Conservation (phyloP, 2,329 filamentous ascomycete species). For the Diaporthe longicolla region DNA sequence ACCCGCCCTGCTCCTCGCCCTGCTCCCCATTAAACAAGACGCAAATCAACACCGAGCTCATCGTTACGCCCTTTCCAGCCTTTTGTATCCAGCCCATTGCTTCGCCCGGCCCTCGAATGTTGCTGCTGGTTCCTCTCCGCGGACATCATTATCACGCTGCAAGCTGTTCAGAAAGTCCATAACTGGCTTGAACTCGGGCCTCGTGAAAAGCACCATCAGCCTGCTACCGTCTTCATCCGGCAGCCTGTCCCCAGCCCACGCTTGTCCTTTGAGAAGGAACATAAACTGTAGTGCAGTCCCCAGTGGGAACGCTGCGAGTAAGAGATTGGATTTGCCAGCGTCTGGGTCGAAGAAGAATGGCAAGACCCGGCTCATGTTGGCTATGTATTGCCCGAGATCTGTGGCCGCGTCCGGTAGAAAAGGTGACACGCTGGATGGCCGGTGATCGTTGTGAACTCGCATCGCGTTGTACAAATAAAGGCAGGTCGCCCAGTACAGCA, state of each 20-base stretch:
- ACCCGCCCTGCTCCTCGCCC: no score
- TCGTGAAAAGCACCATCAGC: slow-evolving; percentile 1
- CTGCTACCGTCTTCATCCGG: slow-evolving; percentile 12
- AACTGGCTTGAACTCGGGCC: slow-evolving; percentile 27
- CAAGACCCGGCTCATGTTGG: slow-evolving; percentile 41
- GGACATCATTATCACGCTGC: slow-evolving; percentile 12
- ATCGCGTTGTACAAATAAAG: slow-evolving; percentile 45
- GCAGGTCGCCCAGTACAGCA: slow-evolving; percentile 42
- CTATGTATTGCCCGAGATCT: slow-evolving; percentile 42
- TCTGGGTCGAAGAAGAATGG: slow-evolving; percentile 44
- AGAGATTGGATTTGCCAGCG: slow-evolving; percentile 39
- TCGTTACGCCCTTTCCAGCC: neutral
- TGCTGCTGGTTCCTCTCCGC: slow-evolving; percentile 4
- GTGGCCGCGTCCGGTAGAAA: neutral
- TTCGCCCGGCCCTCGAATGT: slow-evolving; percentile 23
- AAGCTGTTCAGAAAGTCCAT: slow-evolving; percentile 21
- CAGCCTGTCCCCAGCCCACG: neutral
- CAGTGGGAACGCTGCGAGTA: slow-evolving; percentile 26
- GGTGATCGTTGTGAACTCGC: slow-evolving; percentile 27
- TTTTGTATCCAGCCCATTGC: slow-evolving; percentile 22
- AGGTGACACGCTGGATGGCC: slow-evolving; percentile 1
- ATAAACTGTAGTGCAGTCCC: slow-evolving; percentile 23
- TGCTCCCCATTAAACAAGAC: no score
- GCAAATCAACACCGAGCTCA: neutral
- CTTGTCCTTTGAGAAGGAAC: slow-evolving; percentile 16